Evolutionary conservation across 2,329 filamentous ascomycete genomes (phyloP).

Genomic region (Didymella pinodella): DNA sequence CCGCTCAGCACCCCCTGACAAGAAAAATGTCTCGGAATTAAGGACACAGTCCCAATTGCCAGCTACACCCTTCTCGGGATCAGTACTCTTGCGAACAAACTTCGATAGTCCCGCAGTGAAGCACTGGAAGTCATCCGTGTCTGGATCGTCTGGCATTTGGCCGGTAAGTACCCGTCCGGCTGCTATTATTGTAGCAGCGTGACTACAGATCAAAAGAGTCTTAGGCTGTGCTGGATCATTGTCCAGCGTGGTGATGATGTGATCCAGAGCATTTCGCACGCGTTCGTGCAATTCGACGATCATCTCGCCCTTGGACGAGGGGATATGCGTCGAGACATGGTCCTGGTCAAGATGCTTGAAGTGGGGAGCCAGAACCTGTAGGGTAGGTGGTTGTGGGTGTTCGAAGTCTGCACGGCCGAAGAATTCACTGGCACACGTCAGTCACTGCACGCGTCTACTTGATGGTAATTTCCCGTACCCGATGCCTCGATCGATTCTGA

Average conservation of each 20-base stretch:
- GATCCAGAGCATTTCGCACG: slow-evolving; percentile 72
- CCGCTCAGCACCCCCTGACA: slow-evolving; percentile 81
- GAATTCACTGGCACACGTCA: slow-evolving; percentile 72
- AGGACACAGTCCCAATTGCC: slow-evolving; percentile 82
- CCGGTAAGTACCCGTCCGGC: slow-evolving; percentile 85
- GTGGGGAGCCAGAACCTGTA: slow-evolving; percentile 72
- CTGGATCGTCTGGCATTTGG: slow-evolving; percentile 72
- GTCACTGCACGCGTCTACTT: slow-evolving; percentile 54
- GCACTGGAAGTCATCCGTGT: slow-evolving; percentile 81
- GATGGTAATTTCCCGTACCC: slow-evolving; percentile 52
- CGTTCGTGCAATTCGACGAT: slow-evolving; percentile 82
- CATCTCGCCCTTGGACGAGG: slow-evolving; percentile 78
- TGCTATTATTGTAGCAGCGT: slow-evolving; percentile 89
- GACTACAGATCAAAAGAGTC: slow-evolving; percentile 81
- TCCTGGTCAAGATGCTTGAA: slow-evolving; percentile 63
- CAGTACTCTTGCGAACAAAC: slow-evolving; percentile 62
- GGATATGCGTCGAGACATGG: slow-evolving; percentile 71
- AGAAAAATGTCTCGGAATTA: slow-evolving; percentile 86
- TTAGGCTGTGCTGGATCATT: slow-evolving; percentile 67
- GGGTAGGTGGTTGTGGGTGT: slow-evolving; percentile 78
- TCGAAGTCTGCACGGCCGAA: slow-evolving; percentile 86
- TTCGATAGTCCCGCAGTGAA: slow-evolving; percentile 83
- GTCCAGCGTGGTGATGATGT: slow-evolving; percentile 77
- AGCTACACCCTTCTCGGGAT: slow-evolving; percentile 66
- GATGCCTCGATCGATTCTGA: slow-evolving; percentile 62